Base-by-base conservation (phyloP, 495 filamentous ascomycete genomes). In the Staphylotrichum tortipilum region DNA sequence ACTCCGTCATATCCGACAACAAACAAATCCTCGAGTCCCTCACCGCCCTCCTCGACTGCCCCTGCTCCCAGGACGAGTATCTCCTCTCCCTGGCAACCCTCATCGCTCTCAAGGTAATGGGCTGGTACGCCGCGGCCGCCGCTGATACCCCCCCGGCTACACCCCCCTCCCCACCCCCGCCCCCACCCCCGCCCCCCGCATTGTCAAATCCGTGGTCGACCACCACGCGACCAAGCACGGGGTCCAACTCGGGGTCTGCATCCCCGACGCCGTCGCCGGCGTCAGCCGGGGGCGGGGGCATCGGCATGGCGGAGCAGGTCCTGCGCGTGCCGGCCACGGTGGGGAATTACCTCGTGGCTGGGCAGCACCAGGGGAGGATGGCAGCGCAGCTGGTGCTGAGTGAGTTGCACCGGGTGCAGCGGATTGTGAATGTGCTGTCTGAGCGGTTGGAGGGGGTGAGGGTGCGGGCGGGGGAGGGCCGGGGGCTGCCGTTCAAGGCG, bases 341-440 rank as follows among this genome's bases (percentile, higher is more conserved):
- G 8, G 12, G 19, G 22, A 41, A 34, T 12, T 36, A 36, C 34
- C 19, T 7, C 44, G 12, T 28, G 18, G 23, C 3, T 15, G 31
- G 9, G 18, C 36, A 36, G 36, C 47, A 24, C 45, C 47, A 29
- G 26, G 42, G 35, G 11, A 62, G 64, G 22, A 62, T 64, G 59
- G 56, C 62, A 0, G 67, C 67, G 2, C 63, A 67, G 52, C 46
- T 65, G 11, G 57, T 71, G 12, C 66, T 71, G 7, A 63, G 58
- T 47, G 63, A 71, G 52, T 56, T 73, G 12, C 68, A 73, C 35
- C 67, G 66, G 24, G 66, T 68, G 26, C 66, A 66, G 42, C 48
- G 58, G 4, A 33, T 73, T 6, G 55, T 69, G 1, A 50, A 49
- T 11, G n/a, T 18, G 26, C 43, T 56, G 4, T 58, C 68, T 0